Conservation (phyloP, 768 basidiomycete species). For the Polyporus arcularius region DNA sequence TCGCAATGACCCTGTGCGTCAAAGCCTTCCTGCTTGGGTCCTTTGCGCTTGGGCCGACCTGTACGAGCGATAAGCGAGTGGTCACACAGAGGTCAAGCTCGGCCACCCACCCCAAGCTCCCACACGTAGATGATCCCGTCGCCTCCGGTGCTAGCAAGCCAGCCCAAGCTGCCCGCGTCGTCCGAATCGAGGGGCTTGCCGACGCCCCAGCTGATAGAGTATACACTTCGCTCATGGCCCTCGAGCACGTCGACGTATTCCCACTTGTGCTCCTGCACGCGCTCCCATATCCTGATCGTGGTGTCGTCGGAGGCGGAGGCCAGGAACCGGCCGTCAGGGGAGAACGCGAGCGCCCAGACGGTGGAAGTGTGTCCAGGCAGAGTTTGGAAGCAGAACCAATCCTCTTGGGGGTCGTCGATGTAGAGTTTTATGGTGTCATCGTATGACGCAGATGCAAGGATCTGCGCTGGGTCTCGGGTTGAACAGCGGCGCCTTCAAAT, state of each 20-base stretch:
- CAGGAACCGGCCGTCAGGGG: constrained; percentile 75
- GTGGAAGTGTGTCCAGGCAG: constrained; percentile 82
- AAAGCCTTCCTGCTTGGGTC: constrained; percentile 27
- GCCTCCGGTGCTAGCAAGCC: constrained; percentile 83
- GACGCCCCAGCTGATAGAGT: constrained; percentile 74
- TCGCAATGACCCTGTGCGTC: constrained; percentile 52
- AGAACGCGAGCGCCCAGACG: constrained; percentile 86
- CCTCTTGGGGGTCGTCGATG: constrained; percentile 89
- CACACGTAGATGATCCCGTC: constrained; percentile 86
- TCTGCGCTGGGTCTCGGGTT: constrained; percentile 48
- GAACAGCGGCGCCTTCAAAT: not conserved
- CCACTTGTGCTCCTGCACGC: constrained; percentile 62
- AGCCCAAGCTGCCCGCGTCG: constrained; percentile 56
- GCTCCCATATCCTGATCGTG: constrained; percentile 84
- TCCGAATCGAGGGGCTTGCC: constrained; percentile 22
- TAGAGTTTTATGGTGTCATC: constrained; percentile 96
- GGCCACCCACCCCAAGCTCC: constrained; percentile 49
- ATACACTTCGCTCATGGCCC: constrained; percentile 76
- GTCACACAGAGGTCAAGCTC: not conserved
- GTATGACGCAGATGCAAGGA: constrained; percentile 95
- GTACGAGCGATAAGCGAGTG: constrained; percentile 6
- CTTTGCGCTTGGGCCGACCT: constrained; percentile 11
- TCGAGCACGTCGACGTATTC: constrained; percentile 58
- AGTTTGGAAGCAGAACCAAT: constrained; percentile 89
- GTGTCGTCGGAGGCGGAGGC: constrained; percentile 87